These are phyloP conservation scores for Colletotrichum truncatum DNA, from an alignment of 2,329 filamentous ascomycete genomes.

Conservation along the genomic window DNA sequence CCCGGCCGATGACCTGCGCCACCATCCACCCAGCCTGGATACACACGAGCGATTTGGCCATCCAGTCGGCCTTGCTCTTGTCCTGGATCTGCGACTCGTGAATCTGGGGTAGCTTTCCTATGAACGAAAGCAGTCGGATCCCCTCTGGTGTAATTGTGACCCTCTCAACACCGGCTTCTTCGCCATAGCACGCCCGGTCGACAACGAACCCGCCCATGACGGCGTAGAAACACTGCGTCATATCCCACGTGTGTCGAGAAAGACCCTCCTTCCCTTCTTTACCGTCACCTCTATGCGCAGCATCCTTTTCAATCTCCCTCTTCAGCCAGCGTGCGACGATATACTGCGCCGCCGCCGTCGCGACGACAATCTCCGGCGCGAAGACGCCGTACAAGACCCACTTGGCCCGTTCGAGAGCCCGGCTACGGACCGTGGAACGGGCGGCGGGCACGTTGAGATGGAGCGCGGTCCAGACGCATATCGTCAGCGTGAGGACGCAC, in stretches of 20 bases:
- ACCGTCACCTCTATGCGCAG: background rate
- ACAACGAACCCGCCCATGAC: conserved; percentile 41
- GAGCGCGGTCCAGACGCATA: conserved; percentile 45
- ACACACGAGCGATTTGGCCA: conserved; percentile 44
- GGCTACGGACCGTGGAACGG: conserved; percentile 5
- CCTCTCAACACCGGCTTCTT: background rate
- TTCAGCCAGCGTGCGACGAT: conserved; percentile 26
- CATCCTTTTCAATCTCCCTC: conserved; percentile 20
- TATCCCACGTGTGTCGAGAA: conserved; percentile 19
- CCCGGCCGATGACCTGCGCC: conserved; percentile 42
- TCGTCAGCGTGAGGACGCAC: conserved; percentile 41
- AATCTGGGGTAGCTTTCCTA: conserved; percentile 13
- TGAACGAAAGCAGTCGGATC: conserved; percentile 10
- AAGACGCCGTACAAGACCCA: conserved; percentile 42
- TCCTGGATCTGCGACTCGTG: conserved; percentile 39
- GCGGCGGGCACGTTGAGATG: conserved; percentile 43
- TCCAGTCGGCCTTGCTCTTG: conserved; percentile 44
- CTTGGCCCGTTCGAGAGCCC: conserved; percentile 29
- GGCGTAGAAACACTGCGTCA: conserved; percentile 41
- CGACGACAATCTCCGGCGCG: conserved; percentile 42
- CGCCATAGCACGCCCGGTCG: conserved; percentile 14
- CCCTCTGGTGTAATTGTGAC: conserved; percentile 21
- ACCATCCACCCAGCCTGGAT: conserved; percentile 49
- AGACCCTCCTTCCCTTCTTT: background rate
- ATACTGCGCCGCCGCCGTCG: conserved; percentile 38